These are phyloP conservation scores for Coemansia sp. DNA, from an alignment of 192 early-diverging fungal genomes.

Conservation along the genomic window DNA sequence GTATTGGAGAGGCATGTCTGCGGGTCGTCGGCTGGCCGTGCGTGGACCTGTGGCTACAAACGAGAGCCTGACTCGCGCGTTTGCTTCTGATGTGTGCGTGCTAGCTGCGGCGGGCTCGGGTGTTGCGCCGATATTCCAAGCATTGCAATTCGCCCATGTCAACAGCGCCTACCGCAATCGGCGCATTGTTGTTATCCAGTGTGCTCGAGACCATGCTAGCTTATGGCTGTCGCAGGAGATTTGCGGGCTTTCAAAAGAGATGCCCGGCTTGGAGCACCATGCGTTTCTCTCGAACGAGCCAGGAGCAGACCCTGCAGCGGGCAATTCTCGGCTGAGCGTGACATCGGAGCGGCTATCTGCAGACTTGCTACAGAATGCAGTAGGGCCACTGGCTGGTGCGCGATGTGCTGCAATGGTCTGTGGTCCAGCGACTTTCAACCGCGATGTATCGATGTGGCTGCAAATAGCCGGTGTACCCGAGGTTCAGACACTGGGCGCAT, in stretches of 20 bases:
- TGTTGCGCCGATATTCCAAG: slow-evolving; percentile 41
- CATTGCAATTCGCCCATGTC: slow-evolving; percentile 31
- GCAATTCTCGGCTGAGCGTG: not conserved
- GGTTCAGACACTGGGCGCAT: slow-evolving; percentile 15
- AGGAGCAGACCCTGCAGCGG: not conserved
- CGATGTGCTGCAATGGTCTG: slow-evolving; percentile 28
- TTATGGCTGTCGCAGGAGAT: slow-evolving; percentile 25
- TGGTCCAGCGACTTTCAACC: slow-evolving; percentile 36
- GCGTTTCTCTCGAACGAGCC: slow-evolving; percentile 16
- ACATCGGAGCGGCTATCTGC: not conserved
- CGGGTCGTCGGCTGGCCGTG: slow-evolving; percentile 1
- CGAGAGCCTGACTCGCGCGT: slow-evolving; percentile 18
- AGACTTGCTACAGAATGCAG: not conserved
- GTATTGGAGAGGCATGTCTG: not conserved
- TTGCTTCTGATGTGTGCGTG: slow-evolving; percentile 3
- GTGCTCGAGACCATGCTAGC: slow-evolving; percentile 8
- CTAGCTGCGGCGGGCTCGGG: slow-evolving; percentile 42
- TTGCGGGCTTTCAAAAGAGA: not conserved
- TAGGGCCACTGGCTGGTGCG: not conserved
- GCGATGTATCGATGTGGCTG: slow-evolving; percentile 22
- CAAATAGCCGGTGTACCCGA: slow-evolving; percentile 2
- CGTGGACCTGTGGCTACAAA: slow-evolving; percentile 27
- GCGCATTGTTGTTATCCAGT: slow-evolving; percentile 25
- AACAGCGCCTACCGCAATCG: slow-evolving; percentile 16
- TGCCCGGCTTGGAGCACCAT: slow-evolving; percentile 18